phyloP scores from a whole-genome alignment of 805 yeast species.

The Wickerhamiella brachini region DNA sequence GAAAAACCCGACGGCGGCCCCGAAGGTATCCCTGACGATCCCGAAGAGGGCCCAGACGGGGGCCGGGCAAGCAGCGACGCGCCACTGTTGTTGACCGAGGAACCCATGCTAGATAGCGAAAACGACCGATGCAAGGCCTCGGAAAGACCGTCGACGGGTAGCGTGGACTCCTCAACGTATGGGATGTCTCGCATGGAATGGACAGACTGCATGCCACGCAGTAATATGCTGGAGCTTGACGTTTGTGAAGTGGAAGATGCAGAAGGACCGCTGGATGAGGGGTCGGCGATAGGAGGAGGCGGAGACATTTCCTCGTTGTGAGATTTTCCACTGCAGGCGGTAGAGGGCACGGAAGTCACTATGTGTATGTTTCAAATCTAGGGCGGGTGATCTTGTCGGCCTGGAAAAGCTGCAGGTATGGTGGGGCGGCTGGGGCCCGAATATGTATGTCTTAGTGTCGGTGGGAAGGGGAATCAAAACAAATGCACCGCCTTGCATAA shows the following conservation, averaged over 20 bases:
- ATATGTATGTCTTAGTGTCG: neutral
- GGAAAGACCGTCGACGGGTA: neutral
- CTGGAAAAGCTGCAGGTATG: neutral
- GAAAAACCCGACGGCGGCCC: too few relatives aligned
- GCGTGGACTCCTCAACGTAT: constrained; percentile 8
- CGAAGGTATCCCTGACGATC: too few relatives aligned
- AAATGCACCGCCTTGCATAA: neutral
- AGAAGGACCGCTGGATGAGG: neutral
- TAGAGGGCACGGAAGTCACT: neutral
- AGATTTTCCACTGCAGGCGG: neutral
- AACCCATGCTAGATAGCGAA: neutral
- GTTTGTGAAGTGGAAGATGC: neutral
- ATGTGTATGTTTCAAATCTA: neutral
- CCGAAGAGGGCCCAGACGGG: neutral
- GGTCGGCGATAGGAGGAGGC: neutral
- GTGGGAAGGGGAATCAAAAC: neutral
- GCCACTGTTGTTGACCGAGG: neutral
- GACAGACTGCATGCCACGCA: constrained; percentile 10
- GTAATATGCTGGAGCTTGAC: neutral
- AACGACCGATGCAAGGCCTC: constrained; percentile 1
- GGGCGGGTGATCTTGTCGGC: neutral
- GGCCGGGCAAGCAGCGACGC: neutral
- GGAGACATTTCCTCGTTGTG: neutral
- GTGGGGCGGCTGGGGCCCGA: neutral
- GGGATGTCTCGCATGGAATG: constrained; percentile 18